Conservation (phyloP, 2,329 filamentous ascomycete species). For the Thyridium curvatum region DNA sequence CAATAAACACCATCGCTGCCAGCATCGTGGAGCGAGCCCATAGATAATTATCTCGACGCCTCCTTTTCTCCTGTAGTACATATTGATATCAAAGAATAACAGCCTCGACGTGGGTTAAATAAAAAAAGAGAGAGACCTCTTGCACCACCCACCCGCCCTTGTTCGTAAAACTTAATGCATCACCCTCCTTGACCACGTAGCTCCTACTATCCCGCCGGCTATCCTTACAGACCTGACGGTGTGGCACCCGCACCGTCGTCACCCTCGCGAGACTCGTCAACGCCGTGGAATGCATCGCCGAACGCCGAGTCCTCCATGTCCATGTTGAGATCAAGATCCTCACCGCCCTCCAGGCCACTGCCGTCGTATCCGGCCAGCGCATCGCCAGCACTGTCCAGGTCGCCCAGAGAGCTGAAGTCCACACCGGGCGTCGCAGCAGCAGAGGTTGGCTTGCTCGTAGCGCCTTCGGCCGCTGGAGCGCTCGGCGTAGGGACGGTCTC, state of each 20-base stretch:
- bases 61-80: too few relatives aligned
- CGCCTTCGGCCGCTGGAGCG: constrained; percentile 5
- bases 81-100: not conserved
- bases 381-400: constrained; percentile 66
- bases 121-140: too few relatives aligned
- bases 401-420: constrained; percentile 58
- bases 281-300: constrained; percentile 73
- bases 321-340: constrained; percentile 60
- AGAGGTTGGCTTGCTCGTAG: constrained; percentile 29
- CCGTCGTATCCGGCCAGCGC: constrained; percentile 60
- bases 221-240: constrained; percentile 7
- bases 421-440: constrained; percentile 35
- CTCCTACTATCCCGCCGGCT: too few relatives aligned
- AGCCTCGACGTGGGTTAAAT: too few relatives aligned
- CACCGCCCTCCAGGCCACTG: constrained; percentile 54
- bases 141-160: too few relatives aligned
- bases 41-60: too few relatives aligned
- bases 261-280: constrained; percentile 26
- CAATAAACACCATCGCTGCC: too few relatives aligned
- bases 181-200: too few relatives aligned
- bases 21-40: too few relatives aligned
- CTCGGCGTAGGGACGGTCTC: constrained; percentile 7
- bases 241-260: constrained; percentile 28
- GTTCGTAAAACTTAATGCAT: too few relatives aligned
- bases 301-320: constrained; percentile 77